Evolutionary conservation across 352 stramenopile genomes (phyloP).

Genomic region (Globisporangium abappressorium): DNA sequence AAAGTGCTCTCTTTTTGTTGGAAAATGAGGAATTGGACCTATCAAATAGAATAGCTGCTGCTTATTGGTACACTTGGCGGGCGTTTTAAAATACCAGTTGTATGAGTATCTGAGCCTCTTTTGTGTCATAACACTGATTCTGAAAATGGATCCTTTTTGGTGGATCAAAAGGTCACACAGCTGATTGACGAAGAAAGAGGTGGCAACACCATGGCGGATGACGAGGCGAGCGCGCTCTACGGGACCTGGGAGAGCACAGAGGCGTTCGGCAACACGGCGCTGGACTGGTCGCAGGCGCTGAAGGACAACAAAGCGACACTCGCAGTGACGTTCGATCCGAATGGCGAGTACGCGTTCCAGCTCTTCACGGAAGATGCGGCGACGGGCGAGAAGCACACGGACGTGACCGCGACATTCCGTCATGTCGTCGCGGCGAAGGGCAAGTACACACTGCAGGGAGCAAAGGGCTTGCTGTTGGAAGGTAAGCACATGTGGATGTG

Average conservation of each 20-base stretch:
- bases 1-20: background rate
- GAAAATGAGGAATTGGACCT: background rate
- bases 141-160: background rate
- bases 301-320: constrained; percentile 47
- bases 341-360: constrained; percentile 37
- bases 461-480: constrained; percentile 31
- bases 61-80: background rate
- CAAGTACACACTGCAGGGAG: constrained; percentile 30
- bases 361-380: constrained; percentile 23
- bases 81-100: background rate
- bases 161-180: constrained; percentile 1
- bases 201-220: background rate
- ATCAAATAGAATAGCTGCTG: constrained; percentile 2
- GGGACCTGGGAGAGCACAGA: constrained; percentile 66
- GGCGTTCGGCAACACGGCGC: constrained; percentile 69
- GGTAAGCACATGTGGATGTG: constrained; percentile 4
- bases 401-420: constrained; percentile 51
- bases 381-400: constrained; percentile 23
- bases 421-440: constrained; percentile 51
- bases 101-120: background rate
- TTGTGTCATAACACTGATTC: background rate
- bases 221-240: background rate
- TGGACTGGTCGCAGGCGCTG: constrained; percentile 75
- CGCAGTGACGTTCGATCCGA: constrained; percentile 34
- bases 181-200: background rate